Percentiles rank a stretch among this genome's conserved stretches.
phyloP scores from a whole-genome alignment of 352 stramenopile genomes.

The Elongisporangium undulatum region DNA sequence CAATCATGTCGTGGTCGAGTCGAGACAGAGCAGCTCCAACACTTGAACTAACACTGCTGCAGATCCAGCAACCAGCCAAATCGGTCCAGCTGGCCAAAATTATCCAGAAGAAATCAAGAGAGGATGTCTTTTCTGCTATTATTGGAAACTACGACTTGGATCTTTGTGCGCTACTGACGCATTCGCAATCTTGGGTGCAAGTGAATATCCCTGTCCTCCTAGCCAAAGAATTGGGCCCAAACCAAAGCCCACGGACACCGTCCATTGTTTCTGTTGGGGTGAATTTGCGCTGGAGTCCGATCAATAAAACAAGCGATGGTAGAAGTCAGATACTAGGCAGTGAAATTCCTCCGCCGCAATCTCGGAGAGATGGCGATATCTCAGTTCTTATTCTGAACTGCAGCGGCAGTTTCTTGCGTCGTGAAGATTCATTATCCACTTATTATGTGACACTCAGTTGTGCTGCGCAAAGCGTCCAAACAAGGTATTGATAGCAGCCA shows the following conservation, averaged over 20 bases:
- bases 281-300: neutral
- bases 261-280: neutral
- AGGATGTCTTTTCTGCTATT: neutral
- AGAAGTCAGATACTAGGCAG: neutral
- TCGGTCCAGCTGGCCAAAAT: neutral
- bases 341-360: neutral
- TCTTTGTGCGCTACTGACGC: neutral
- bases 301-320: neutral
- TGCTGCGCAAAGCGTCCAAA: neutral
- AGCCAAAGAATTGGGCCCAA: neutral
- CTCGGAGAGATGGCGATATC: neutral
- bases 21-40: neutral
- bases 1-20: neutral
- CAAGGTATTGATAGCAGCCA: neutral
- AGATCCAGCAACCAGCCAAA: neutral
- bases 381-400: neutral
- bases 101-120: neutral
- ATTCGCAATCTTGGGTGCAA: neutral
- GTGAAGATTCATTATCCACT: neutral
- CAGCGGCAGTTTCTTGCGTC: neutral
- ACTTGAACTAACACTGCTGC: neutral
- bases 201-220: neutral
- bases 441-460: neutral
- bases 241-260: neutral
- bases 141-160: neutral